Percentiles rank a stretch among this genome's conserved stretches.
Conservation (phyloP, 2,329 filamentous ascomycete genomes). For the Aspergillus candidus region DNA sequence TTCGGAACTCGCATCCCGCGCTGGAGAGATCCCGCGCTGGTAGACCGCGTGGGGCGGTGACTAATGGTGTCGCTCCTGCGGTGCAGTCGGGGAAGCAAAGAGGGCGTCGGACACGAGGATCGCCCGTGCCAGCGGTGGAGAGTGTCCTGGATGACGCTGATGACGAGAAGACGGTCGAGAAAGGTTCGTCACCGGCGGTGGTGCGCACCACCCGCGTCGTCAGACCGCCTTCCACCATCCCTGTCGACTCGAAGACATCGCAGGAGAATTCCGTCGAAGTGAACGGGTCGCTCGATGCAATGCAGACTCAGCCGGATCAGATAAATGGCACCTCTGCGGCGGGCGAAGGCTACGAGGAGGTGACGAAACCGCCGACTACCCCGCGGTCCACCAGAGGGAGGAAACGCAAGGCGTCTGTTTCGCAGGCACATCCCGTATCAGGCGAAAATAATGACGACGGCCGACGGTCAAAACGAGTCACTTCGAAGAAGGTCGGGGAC, state of each 20-base stretch:
- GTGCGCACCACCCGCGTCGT: constrained; percentile 5
- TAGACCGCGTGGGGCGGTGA: too few relatives aligned
- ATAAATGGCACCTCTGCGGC: too few relatives aligned
- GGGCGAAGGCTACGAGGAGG: neutral
- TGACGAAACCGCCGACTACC: neutral
- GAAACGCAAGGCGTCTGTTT: constrained; percentile 20
- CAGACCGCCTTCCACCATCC: constrained; percentile 2
- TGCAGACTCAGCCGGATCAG: too few relatives aligned
- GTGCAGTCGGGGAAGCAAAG: constrained; percentile 6
- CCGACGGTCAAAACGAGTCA: constrained; percentile 21
- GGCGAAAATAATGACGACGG: neutral
- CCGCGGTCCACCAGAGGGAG: constrained; percentile 8
- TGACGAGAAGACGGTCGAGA: neutral
- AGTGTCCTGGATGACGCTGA: neutral
- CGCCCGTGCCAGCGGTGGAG: neutral
- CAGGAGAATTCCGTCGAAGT: constrained; percentile 7
- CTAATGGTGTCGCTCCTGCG: constrained; percentile 11
- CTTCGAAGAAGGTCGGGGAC: constrained; percentile 16
- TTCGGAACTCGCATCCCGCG: constrained; percentile 31
- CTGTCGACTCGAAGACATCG: constrained; percentile 5
- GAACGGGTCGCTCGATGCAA: constrained; percentile 1
- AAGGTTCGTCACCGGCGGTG: neutral
- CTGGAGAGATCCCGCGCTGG: constrained; percentile 10
- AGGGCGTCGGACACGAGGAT: neutral
- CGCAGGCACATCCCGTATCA: constrained; percentile 1